Evolutionary conservation across 2,329 filamentous ascomycete genomes (phyloP).

Genomic region (Calonectria montana): DNA sequence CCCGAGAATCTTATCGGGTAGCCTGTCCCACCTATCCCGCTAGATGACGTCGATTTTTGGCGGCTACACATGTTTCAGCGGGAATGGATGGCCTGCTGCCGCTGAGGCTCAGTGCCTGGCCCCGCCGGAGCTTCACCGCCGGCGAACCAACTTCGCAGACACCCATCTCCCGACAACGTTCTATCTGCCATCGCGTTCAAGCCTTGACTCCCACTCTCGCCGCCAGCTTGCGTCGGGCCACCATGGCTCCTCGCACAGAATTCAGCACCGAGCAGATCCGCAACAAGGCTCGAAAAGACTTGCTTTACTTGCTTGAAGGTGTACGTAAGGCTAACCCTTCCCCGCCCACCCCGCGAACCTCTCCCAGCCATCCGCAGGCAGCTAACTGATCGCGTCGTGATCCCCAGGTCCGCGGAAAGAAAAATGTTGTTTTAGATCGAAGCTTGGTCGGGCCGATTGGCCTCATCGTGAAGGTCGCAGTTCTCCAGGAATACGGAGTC

Average conservation of each 20-base stretch:
- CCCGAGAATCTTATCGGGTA: neutral
- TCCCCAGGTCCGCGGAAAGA: conserved; percentile 92
- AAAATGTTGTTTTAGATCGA: conserved; percentile 95
- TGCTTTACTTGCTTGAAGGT: conserved; percentile 91
- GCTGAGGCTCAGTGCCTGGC: conserved; percentile 17
- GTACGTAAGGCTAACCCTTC: conserved; percentile 72
- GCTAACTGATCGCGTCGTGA: conserved; percentile 25
- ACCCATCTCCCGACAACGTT: conserved; percentile 11
- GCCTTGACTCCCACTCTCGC: conserved; percentile 23
- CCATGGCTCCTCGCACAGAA: conserved; percentile 76
- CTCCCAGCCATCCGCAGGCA: conserved; percentile 28
- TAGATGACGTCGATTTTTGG: conserved; percentile 25
- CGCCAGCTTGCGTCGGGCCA: conserved; percentile 56
- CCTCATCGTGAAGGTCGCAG: conserved; percentile 93
- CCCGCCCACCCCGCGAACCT: conserved; percentile 19
- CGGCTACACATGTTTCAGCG: conserved; percentile 14
- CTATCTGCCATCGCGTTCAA: conserved; percentile 31
- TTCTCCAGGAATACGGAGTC: conserved; percentile 95
- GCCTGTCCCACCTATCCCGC: neutral
- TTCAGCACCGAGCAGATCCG: conserved; percentile 82
- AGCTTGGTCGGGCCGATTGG: conserved; percentile 90
- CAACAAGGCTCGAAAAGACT: conserved; percentile 86
- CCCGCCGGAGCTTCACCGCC: conserved; percentile 31
- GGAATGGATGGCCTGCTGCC: neutral
- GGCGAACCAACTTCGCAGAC: conserved; percentile 16